Conservation (phyloP, 78 protist genomes). For the Chrysochromulina parva region DNA sequence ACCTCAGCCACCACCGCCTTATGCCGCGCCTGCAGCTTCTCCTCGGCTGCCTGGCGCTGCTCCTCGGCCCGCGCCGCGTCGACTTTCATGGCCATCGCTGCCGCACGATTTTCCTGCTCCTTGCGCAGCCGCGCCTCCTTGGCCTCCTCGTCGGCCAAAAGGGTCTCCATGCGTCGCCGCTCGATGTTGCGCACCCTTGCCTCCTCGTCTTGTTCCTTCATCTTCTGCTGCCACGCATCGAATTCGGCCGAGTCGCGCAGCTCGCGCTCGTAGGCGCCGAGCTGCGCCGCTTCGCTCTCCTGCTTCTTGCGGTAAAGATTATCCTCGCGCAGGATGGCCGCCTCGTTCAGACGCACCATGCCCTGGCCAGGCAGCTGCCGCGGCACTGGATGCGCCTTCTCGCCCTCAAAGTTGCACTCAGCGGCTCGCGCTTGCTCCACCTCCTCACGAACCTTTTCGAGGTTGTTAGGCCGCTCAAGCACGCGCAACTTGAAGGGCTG, state of each 20-base stretch:
- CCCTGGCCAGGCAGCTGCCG: neutral
- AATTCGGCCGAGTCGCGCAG: constrained; percentile 37
- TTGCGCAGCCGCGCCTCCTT: neutral
- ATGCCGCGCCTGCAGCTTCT: neutral
- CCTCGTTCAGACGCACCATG: constrained; percentile 22
- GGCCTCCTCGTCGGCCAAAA: neutral
- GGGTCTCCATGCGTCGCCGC: neutral
- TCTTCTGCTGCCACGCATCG: neutral
- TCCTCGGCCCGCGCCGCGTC: neutral
- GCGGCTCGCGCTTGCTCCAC: neutral
- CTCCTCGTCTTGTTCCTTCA: neutral
- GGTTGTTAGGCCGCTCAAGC: constrained; percentile 7
- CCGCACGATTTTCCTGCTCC: neutral
- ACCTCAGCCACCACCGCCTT: neutral
- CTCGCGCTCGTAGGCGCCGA: constrained; percentile 33
- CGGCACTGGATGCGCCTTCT: constrained; percentile 16
- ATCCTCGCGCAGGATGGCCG: constrained; percentile 59
- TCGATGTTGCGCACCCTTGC: neutral
- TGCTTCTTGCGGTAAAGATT: constrained; percentile 24
- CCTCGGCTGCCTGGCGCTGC: neutral
- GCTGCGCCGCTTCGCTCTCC: constrained; percentile 15
- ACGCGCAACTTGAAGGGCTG: neutral
- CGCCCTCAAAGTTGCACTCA: neutral
- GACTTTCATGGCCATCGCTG: neutral
- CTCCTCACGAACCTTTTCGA: neutral